phyloP scores from a whole-genome alignment of 108 stramenopile species.

The Cyclotella cryptica region DNA sequence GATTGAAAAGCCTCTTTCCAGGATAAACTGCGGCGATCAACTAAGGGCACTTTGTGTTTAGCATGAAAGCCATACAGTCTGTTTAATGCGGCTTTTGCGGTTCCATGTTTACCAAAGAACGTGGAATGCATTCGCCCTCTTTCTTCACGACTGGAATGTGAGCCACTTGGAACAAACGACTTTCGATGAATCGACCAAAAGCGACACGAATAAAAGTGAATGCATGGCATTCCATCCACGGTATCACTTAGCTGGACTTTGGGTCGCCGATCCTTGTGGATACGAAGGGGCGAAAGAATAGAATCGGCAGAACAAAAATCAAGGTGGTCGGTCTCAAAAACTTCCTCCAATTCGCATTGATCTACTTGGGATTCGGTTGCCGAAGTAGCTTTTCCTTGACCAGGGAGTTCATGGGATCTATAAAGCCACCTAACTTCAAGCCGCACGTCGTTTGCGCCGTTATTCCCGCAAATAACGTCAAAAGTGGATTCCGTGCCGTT shows the following conservation, averaged over 20 bases:
- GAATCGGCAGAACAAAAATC: conserved; percentile 53
- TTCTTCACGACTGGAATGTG: conserved; percentile 44
- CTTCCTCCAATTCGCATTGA: conserved; percentile 53
- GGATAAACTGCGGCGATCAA: conserved; percentile 7
- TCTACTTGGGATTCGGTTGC: conserved; percentile 19
- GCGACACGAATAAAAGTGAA: conserved; percentile 67
- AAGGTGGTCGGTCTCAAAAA: conserved; percentile 84
- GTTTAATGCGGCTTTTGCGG: conserved; percentile 54
- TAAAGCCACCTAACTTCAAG: conserved; percentile 87
- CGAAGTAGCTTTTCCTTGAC: conserved; percentile 12
- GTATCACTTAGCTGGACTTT: conserved; percentile 6
- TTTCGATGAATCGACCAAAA: conserved; percentile 80
- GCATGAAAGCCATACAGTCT: background rate
- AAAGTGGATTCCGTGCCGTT: background rate
- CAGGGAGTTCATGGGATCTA: conserved; percentile 63
- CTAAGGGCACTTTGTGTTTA: background rate
- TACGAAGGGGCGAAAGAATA: conserved; percentile 60
- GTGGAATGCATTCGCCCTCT: conserved; percentile 57
- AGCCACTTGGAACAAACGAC: conserved; percentile 80
- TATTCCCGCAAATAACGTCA: background rate
- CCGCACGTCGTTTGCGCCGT: conserved; percentile 26
- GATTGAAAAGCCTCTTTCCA: conserved; percentile 66
- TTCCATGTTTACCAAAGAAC: conserved; percentile 31
- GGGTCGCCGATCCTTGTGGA: conserved; percentile 28
- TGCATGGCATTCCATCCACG: conserved; percentile 54